phyloP scores from a whole-genome alignment of 2,329 filamentous ascomycete genomes.

The Davidsoniella neocaledoniae region DNA sequence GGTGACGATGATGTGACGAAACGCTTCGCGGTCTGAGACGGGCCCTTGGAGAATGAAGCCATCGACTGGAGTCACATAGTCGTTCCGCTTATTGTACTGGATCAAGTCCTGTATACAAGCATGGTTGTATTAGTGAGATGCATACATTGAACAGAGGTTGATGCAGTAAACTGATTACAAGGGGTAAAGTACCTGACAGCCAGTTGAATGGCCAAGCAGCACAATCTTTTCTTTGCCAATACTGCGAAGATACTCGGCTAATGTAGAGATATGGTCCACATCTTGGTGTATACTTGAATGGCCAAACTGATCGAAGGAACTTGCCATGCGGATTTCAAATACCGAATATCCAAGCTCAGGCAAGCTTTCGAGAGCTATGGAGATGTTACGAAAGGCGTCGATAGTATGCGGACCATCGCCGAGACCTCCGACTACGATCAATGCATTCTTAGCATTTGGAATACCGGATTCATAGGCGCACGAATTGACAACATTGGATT shows the following conservation, averaged over 20 bases:
- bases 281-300: slow-evolving; percentile 33
- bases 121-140: no score
- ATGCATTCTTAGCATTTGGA: slow-evolving; percentile 32
- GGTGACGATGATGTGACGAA: slow-evolving; percentile 26
- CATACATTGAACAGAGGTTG: no score
- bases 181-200: slow-evolving; percentile 29
- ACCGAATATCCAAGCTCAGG: slow-evolving; percentile 30
- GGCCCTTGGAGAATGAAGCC: slow-evolving; percentile 68
- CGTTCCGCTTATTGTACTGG: slow-evolving; percentile 31
- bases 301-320: slow-evolving; percentile 37
- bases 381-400: slow-evolving; percentile 34
- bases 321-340: slow-evolving; percentile 39
- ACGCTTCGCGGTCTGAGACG: slow-evolving; percentile 57
- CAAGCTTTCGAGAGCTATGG: slow-evolving; percentile 24
- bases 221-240: slow-evolving; percentile 35
- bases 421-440: slow-evolving; percentile 56
- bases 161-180: neutral
- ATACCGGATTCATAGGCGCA: slow-evolving; percentile 32
- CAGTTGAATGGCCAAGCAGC: slow-evolving; percentile 42
- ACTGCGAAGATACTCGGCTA: slow-evolving; percentile 36
- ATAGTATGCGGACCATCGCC: slow-evolving; percentile 52
- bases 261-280: slow-evolving; percentile 33
- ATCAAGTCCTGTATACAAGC: slow-evolving; percentile 33
- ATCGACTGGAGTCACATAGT: slow-evolving; percentile 39
- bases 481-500: slow-evolving; percentile 23